phyloP scores from a whole-genome alignment of 768 basidiomycete species.

The Rhodotorula babjevae region DNA sequence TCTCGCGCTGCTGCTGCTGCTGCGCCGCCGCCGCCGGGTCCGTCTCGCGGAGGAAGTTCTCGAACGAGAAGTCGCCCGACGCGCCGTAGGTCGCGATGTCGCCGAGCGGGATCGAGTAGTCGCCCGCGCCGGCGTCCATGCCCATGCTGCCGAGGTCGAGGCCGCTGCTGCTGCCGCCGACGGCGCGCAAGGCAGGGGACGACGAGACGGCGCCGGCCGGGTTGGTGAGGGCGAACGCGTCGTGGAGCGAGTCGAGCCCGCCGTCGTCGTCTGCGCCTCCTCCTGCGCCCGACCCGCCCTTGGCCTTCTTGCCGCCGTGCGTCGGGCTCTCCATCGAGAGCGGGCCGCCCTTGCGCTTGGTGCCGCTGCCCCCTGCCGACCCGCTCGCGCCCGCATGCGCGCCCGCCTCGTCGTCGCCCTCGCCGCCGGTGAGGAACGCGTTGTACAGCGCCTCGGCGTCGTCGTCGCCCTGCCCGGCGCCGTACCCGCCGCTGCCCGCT shows the following conservation, averaged over 20 bases:
- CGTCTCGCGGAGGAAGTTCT: background rate
- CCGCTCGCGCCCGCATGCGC: too few species aligned
- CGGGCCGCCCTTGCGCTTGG: background rate
- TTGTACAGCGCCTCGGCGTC: background rate
- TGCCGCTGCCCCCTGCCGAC: background rate
- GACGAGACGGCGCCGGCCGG: background rate
- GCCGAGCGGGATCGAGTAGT: constrained; percentile 27
- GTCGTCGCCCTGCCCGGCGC: background rate
- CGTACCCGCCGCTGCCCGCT: background rate
- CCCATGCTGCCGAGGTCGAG: background rate
- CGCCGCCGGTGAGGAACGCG: background rate
- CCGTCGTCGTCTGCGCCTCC: background rate
- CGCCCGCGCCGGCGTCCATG: background rate
- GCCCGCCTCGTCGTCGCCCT: background rate
- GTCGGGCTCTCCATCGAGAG: background rate
- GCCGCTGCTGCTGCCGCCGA: too few species aligned
- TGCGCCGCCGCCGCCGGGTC: background rate
- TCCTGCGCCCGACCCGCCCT: background rate
- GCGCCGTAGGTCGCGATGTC: constrained; percentile 15
- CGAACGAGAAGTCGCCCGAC: constrained; percentile 13
- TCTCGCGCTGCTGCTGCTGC: too few species aligned
- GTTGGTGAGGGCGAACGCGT: constrained; percentile 10
- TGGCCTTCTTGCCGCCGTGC: constrained; percentile 7
- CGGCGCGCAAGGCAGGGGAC: background rate
- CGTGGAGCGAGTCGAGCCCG: constrained; percentile 3